A percentile compares a stretch with the other conserved stretches of the same genome.
phyloP scores from a whole-genome alignment of 2,329 filamentous ascomycete genomes.

The Pseudocercospora fijiensis region DNA sequence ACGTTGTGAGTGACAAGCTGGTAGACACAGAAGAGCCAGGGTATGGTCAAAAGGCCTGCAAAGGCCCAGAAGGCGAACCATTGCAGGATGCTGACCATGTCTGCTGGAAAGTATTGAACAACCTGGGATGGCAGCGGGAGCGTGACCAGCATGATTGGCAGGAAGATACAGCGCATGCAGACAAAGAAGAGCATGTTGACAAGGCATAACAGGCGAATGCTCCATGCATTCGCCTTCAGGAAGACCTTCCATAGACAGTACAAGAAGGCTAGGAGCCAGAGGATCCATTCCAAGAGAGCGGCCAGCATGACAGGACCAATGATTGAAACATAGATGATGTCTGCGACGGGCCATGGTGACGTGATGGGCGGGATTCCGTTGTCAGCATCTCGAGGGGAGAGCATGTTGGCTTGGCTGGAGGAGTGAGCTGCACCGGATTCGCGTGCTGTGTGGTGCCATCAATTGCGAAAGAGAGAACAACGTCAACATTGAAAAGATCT shows the following conservation, averaged over 20 bases:
- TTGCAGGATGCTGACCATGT: constrained; percentile 71
- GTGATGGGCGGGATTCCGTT: constrained; percentile 19
- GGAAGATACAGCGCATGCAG: constrained; percentile 78
- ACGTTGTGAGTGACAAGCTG: constrained; percentile 85
- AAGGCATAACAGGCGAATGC: constrained; percentile 73
- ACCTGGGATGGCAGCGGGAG: constrained; percentile 75
- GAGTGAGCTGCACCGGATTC: not conserved
- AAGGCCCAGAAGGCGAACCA: constrained; percentile 98
- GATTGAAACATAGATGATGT: constrained; percentile 85
- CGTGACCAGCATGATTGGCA: constrained; percentile 92
- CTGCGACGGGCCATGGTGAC: constrained; percentile 31
- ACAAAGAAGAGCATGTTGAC: constrained; percentile 72
- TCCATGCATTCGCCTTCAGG: constrained; percentile 82
- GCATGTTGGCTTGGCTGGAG: constrained; percentile 11
- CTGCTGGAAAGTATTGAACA: constrained; percentile 67
- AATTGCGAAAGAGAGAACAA: not conserved
- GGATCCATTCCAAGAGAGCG: constrained; percentile 86
- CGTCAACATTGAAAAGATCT: not conserved
- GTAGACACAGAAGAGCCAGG: constrained; percentile 92
- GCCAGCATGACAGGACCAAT: constrained; percentile 79
- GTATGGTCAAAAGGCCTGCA: constrained; percentile 76
- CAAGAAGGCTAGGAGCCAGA: constrained; percentile 90
- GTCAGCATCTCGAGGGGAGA: constrained; percentile 11
- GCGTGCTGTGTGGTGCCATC: not conserved
- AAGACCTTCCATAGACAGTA: constrained; percentile 90